A percentile compares a stretch with the other conserved stretches of the same genome.
phyloP scores from a whole-genome alignment of 208 protist genomes.

The Endotrypanum monterogeii region DNA sequence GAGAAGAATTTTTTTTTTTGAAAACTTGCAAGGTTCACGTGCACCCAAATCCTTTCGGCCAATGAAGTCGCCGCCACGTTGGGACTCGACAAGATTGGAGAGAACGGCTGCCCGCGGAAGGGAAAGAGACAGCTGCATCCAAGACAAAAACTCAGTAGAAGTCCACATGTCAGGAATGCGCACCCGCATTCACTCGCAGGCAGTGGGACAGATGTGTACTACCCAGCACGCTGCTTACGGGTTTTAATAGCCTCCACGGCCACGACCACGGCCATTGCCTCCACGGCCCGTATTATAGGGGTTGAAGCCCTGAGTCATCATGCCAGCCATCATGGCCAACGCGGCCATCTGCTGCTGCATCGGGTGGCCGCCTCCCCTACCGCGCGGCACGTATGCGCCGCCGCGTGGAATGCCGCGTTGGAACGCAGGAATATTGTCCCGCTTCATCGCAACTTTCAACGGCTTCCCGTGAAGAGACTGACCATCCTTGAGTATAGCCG shows the following conservation, averaged over 20 bases:
- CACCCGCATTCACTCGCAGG: background rate
- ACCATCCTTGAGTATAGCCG: slow-evolving; percentile 84
- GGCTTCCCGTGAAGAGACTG: slow-evolving; percentile 87
- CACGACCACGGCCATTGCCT: slow-evolving; percentile 40
- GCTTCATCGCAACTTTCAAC: slow-evolving; percentile 82
- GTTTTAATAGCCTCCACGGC: slow-evolving; percentile 34
- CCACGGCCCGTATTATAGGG: slow-evolving; percentile 51
- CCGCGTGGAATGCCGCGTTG: slow-evolving; percentile 56
- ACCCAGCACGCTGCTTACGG: background rate
- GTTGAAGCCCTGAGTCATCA: slow-evolving; percentile 81
- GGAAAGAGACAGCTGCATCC: background rate
- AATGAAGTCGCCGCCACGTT: too few species aligned
- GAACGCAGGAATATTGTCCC: slow-evolving; percentile 85
- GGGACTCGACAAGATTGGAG: too few species aligned
- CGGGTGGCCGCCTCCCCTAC: slow-evolving; percentile 27
- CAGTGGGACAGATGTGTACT: background rate
- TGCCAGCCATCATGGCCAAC: slow-evolving; percentile 81
- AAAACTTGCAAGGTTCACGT: too few species aligned
- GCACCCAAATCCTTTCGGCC: too few species aligned
- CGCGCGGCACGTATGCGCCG: slow-evolving; percentile 28
- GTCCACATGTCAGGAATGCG: background rate
- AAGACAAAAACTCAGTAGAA: background rate
- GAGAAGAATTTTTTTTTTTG: too few species aligned
- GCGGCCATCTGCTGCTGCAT: slow-evolving; percentile 74
- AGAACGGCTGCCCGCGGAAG: background rate